Evolutionary conservation across 352 stramenopile genomes (phyloP), one percentile per base, ranked within the genome.

Genomic region (Phytopythium aichiense): DNA sequence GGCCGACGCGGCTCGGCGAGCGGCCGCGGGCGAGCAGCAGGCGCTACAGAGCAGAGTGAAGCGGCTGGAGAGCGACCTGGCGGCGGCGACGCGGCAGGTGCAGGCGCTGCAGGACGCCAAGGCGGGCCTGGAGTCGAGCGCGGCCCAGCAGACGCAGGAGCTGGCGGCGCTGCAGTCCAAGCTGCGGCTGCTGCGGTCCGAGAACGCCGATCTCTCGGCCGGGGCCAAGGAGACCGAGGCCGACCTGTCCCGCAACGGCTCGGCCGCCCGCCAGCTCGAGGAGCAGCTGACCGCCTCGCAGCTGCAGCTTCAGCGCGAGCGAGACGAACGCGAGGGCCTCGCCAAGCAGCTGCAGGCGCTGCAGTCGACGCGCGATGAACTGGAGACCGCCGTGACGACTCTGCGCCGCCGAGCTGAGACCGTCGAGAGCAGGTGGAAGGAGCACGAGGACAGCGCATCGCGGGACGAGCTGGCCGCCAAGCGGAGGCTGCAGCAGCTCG

Each of bases 401-500:
- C 23, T 60, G 28, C 59, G 60, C 22, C 61, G 66, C 18, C 62
- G 66, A 48, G 31, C 73, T 0, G 70, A 77, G n/a, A 45, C 35
- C 16, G 28, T 22, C 5, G 69, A 74, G 31, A 35, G 56, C 13
- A 68, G 66, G 25, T 60, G 66, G 56, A 77, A 70, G 49, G 58
- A 60, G 33, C 57, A 58, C 12, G 63, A 66, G n/a, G 54, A 28
- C 6, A 45, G 28, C 22, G 37, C 37, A 2, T 56, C 54, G 40
- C 68, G 67, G 8, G 62, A 78, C 28, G 69, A 71, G 7, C 70
- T 76, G 12, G 49, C 60, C 13, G 48, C 56, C 48, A 77, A 78
- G 52, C 53, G 77, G 25, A 79, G 76, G 53, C 56, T 80, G n/a
- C 76, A 82, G 49, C 70, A 79, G 45, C 42, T 40, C 31, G 68